Conservation (phyloP, 306 rosid genomes). For the Pueraria montana region DNA sequence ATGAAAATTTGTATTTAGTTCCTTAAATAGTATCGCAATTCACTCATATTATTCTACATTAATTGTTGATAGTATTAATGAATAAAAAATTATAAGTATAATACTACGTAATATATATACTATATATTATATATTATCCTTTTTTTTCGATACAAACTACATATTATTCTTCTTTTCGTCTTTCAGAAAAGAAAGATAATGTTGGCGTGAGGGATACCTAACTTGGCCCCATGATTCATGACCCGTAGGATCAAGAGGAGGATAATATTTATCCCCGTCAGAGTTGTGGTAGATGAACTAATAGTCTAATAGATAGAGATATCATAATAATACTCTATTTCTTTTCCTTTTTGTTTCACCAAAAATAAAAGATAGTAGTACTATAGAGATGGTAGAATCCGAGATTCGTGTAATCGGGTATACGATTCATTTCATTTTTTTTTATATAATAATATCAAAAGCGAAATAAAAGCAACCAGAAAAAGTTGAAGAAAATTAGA, state of each 20-base stretch:
- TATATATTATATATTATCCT: no score
- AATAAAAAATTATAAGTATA: no score
- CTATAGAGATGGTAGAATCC: not conserved
- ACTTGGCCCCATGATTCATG: conserved; percentile 12
- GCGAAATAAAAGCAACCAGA: not conserved
- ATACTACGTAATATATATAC: no score
- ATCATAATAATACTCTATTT: not conserved
- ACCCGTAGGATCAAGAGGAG: not conserved
- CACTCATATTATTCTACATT: no score
- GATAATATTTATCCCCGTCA: conserved; percentile 15
- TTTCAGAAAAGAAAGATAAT: not conserved
- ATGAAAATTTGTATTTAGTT: no score
- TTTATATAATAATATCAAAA: not conserved
- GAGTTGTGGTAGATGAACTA: not conserved
- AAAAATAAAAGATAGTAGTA: not conserved
- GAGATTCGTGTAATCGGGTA: not conserved
- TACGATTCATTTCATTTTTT: not conserved
- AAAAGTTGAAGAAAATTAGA: not conserved
- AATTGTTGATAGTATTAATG: not conserved
- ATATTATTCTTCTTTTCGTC: not conserved
- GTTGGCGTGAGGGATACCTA: conserved; percentile 10
- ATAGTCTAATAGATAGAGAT: not conserved
- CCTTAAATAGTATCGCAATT: no score
- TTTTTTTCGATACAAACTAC: no score
- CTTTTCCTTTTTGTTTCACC: not conserved